phyloP scores from a whole-genome alignment of 1,284 basidiomycete species.

The Marasmius fiardii region DNA sequence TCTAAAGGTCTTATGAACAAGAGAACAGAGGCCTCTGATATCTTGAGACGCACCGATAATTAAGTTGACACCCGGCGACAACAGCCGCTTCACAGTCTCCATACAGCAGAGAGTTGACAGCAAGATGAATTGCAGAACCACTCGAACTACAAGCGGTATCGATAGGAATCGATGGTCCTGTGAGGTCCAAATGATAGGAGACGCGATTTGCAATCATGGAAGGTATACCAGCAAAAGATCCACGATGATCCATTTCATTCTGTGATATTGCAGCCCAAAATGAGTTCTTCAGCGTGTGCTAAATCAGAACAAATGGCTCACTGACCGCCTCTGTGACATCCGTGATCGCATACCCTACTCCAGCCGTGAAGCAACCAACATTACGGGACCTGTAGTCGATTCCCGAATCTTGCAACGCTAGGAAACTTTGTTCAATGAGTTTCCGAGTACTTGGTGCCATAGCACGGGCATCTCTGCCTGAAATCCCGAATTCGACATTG shows the following conservation, averaged over 20 bases:
- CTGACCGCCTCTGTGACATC: too few relatives aligned
- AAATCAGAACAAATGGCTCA: too few relatives aligned
- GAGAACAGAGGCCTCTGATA: too few relatives aligned
- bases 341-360: too few relatives aligned
- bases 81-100: constrained; percentile 35
- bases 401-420: constrained; percentile 33
- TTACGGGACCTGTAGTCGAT: constrained; percentile 31
- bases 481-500: constrained; percentile 30
- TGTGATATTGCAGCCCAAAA: constrained; percentile 21
- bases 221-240: constrained; percentile 24
- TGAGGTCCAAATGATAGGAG: constrained; percentile 31
- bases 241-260: constrained; percentile 26
- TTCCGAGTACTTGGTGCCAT: constrained; percentile 24
- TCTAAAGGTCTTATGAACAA: too few relatives aligned
- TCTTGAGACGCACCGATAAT: constrained; percentile 29
- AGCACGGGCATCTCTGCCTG: constrained; percentile 23
- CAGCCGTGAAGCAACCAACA: constrained; percentile 30
- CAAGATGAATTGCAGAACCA: constrained; percentile 31
- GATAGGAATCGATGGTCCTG: constrained; percentile 29
- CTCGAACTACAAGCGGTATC: constrained; percentile 34
- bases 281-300: too few relatives aligned
- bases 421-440: constrained; percentile 29
- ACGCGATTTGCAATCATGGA: constrained; percentile 30
- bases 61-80: constrained; percentile 31
- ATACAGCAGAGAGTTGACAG: constrained; percentile 26